Evolutionary conservation across 1,139 yeast genomes (phyloP), one percentile per base, ranked within the genome.

Genomic region (Hyphopichia burtonii): DNA sequence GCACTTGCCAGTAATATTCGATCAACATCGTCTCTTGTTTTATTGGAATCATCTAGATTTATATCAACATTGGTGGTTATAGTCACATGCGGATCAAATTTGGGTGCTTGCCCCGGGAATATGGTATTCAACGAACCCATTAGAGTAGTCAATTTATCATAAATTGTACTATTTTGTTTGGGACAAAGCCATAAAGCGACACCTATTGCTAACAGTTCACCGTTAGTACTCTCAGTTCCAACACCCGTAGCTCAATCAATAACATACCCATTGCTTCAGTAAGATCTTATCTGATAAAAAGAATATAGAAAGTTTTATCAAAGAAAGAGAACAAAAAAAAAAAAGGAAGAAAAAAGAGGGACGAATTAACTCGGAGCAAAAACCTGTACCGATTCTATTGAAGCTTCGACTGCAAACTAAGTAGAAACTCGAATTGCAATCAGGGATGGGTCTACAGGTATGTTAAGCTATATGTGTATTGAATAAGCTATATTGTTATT

Each of bases 141-240:
- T 36, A 86, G 67, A 19, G 86, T 78, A 25, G 68, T 64, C 36
- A 86, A 60, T 40, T 82, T 80, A 45, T 83, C 88, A 53, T 76
- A 61, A 17, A 82, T 64, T 36, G 74, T 74, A 2, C 83, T 65
- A 41, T 75, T 77, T 20, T 70, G 70, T 44, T 70, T 77, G 3
- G 96, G 96, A 61, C 85, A 80, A 38, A 85, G 78, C 95, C 96
- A 87, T 44, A 87, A 69, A 44, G 94, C 80, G 41, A 82, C 76
- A 33, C 77, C 78, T 66, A 68, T 50, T 34, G 54, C 59, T 50
- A 41, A 45, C n/a, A 18, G 22, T 9, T 4, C 11, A 8, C n/a
- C n/a, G 28, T 25, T 25, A 25, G 42, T 18, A 15, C n/a, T 35
- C 43, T 40, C 12, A n/a, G 51, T 55, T 55, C 54, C 58, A 48